A percentile compares a stretch with the other conserved stretches of the same genome.
Evolutionary conservation across 345 rosid genomes (phyloP).

Genomic region (Eucalyptus erythrocorys): DNA sequence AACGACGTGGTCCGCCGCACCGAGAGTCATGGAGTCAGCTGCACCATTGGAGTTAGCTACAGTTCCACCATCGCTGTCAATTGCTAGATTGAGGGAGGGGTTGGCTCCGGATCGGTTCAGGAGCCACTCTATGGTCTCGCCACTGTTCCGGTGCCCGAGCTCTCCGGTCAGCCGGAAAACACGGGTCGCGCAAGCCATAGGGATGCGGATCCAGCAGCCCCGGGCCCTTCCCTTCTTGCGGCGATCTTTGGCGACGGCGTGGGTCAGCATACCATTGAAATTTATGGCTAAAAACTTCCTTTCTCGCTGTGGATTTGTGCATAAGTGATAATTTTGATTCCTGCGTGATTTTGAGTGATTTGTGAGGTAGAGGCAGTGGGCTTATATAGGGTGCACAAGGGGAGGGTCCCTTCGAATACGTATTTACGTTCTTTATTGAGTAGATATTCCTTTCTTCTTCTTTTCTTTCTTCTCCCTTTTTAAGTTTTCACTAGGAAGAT

Average conservation of each 20-base stretch:
- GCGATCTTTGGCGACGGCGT: slow-evolving; percentile 1
- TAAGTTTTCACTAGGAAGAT: neutral
- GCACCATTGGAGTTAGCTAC: neutral
- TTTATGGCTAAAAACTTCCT: neutral
- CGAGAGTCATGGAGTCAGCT: neutral
- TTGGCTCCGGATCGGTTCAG: slow-evolving; percentile 2
- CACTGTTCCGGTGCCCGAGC: slow-evolving; percentile 6
- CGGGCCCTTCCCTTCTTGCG: slow-evolving; percentile 11
- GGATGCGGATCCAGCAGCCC: slow-evolving; percentile 2
- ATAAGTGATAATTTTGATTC: neutral
- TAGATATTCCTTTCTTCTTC: neutral
- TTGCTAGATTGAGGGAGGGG: neutral
- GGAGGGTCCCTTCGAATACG: neutral
- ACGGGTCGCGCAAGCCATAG: neutral
- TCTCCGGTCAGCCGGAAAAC: slow-evolving; percentile 10
- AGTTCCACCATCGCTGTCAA: neutral
- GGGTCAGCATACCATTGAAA: neutral
- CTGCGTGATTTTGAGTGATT: neutral
- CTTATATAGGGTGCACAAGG: neutral
- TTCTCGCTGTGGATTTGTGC: neutral
- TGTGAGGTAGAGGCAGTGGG: neutral
- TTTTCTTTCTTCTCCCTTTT: neutral
- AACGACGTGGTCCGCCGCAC: neutral
- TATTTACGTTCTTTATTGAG: neutral
- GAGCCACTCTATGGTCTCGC: slow-evolving; percentile 26